A percentile compares a stretch with the other conserved stretches of the same genome.
Evolutionary conservation across 2,329 filamentous ascomycete species (phyloP).

Genomic region (Didymella sp.): DNA sequence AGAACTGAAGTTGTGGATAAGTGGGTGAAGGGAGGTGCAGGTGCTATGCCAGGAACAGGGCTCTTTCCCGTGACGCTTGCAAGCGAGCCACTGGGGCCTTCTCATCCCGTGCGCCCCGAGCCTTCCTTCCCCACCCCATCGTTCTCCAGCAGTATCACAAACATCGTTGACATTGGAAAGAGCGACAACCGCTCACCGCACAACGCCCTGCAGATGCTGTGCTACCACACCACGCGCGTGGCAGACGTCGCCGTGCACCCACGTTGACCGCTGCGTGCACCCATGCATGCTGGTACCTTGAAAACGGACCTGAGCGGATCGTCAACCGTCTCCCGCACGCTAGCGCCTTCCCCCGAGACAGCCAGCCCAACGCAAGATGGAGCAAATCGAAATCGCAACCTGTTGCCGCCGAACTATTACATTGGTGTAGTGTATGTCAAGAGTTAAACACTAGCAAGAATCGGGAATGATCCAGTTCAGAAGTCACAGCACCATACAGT

Average conservation of each 20-base stretch:
- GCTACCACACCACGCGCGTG: slow-evolving; percentile 9
- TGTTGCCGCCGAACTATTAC: slow-evolving; percentile 2
- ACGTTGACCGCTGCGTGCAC: slow-evolving; percentile 1
- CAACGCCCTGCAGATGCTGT: slow-evolving; percentile 12
- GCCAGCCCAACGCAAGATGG: not conserved
- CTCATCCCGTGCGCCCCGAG: slow-evolving; percentile 1
- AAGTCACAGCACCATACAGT: not conserved
- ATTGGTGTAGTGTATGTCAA: not conserved
- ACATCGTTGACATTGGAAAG: not conserved
- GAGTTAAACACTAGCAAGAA: not conserved
- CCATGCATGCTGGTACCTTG: not conserved
- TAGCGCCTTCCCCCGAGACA: slow-evolving; percentile 16
- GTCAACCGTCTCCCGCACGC: slow-evolving; percentile 1
- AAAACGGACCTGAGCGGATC: not conserved
- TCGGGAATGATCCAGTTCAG: not conserved
- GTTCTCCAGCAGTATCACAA: slow-evolving; percentile 3
- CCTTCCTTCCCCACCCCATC: slow-evolving; percentile 1
- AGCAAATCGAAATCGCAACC: not conserved
- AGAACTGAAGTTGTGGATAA: slow-evolving; percentile 6
- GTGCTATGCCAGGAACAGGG: slow-evolving; percentile 6
- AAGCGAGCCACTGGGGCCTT: slow-evolving; percentile 12
- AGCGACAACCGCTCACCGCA: slow-evolving; percentile 11
- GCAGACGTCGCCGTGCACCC: not conserved
- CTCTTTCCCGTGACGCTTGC: not conserved
- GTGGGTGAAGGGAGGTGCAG: slow-evolving; percentile 9